Conservation (phyloP, 257 asterid genomes). For the Leptodermis oblonga region DNA sequence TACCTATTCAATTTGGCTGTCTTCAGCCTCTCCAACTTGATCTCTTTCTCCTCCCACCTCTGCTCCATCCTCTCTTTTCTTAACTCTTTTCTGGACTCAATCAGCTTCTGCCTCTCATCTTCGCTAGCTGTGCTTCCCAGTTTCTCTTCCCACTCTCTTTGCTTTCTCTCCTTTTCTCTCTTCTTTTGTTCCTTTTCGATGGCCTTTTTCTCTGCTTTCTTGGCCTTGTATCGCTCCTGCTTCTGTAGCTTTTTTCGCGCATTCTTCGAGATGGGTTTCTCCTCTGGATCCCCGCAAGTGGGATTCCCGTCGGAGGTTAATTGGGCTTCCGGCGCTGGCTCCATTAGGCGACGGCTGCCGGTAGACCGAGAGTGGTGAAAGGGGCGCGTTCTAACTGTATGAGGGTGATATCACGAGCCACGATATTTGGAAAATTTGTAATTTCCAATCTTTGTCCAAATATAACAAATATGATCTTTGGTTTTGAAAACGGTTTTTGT, state of each 20-base stretch:
- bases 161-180: constrained; percentile 72
- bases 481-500: no score
- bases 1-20: constrained; percentile 57
- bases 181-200: constrained; percentile 58
- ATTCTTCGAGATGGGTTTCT: constrained; percentile 52
- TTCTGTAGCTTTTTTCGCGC: constrained; percentile 73
- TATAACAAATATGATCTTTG: no score
- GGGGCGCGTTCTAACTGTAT: neutral
- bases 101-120: constrained; percentile 62
- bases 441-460: no score
- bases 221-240: constrained; percentile 74
- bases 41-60: constrained; percentile 54
- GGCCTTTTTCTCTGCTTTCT: constrained; percentile 85
- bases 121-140: constrained; percentile 38
- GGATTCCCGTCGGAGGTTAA: constrained; percentile 17
- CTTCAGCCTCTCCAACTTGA: constrained; percentile 55
- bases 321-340: constrained; percentile 33
- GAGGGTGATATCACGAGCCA: no score
- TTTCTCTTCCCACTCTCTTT: constrained; percentile 76
- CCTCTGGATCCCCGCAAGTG: neutral
- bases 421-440: no score
- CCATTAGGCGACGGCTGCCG: constrained; percentile 21
- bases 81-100: constrained; percentile 45
- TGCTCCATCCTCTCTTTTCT: constrained; percentile 71
- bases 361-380: neutral